phyloP scores from a whole-genome alignment of 257 asterid species.

The Prunella vulgaris region DNA sequence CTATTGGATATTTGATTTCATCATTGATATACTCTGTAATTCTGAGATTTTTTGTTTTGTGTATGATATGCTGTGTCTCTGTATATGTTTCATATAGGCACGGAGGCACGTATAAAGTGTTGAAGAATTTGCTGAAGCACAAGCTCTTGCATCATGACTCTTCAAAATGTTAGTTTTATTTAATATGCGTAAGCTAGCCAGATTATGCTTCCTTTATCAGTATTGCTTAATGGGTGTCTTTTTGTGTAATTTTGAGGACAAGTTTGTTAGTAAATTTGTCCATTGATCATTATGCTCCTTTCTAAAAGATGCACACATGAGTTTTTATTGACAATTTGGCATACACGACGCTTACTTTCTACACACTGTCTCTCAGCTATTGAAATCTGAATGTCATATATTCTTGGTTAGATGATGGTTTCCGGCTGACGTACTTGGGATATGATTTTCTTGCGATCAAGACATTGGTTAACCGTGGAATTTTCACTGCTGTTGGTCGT shows the following conservation, averaged over 20 bases:
- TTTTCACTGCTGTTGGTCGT: constrained; percentile 88
- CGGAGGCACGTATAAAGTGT: constrained; percentile 93
- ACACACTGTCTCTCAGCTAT: background rate
- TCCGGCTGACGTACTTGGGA: constrained; percentile 93
- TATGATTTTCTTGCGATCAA: constrained; percentile 96
- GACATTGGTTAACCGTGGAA: constrained; percentile 92
- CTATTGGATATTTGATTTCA: background rate
- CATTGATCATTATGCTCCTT: background rate
- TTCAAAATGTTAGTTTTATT: constrained; percentile 67
- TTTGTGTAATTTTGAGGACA: background rate
- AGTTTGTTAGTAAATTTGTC: background rate
- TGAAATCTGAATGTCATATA: constrained; percentile 6
- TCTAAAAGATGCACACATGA: background rate
- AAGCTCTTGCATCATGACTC: constrained; percentile 94
- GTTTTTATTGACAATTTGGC: constrained; percentile 11
- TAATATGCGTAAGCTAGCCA: background rate
- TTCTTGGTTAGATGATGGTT: constrained; percentile 76
- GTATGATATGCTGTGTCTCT: background rate
- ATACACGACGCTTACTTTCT: background rate
- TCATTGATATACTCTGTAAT: background rate
- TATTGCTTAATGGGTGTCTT: background rate
- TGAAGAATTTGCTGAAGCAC: constrained; percentile 94
- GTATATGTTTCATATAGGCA: constrained; percentile 47
- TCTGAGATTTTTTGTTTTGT: background rate
- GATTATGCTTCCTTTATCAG: background rate